Conservation (phyloP, 805 yeast species). For the Kuraishia molischiana region DNA sequence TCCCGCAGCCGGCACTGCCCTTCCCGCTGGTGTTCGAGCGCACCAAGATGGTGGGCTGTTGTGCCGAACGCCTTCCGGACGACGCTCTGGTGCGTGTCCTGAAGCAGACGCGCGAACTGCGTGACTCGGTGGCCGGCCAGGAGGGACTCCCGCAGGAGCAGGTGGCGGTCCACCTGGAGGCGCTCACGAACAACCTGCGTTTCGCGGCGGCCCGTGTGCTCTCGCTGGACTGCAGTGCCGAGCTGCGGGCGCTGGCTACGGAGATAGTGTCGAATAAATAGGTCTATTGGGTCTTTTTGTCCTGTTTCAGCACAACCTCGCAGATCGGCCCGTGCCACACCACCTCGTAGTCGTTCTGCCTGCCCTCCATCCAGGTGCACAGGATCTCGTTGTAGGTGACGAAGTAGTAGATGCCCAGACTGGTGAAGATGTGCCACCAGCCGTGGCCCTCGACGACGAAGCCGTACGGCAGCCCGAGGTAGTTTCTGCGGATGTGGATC, state of each 20-base stretch:
- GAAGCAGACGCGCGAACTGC: neutral
- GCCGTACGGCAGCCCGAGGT: constrained; percentile 76
- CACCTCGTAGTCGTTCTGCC: constrained; percentile 44
- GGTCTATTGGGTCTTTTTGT: constrained; percentile 6
- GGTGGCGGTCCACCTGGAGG: neutral
- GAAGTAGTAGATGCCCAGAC: constrained; percentile 81
- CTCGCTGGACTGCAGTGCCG: neutral
- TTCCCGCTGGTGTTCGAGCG: neutral
- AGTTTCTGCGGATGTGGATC: constrained; percentile 43
- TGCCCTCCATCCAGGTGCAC: constrained; percentile 53
- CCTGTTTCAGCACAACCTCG: constrained; percentile 27
- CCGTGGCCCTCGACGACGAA: constrained; percentile 85
- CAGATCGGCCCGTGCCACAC: constrained; percentile 51
- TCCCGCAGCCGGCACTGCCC: neutral
- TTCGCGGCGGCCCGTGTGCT: neutral
- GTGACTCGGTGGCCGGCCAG: neutral
- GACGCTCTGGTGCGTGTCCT: too few species aligned
- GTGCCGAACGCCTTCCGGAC: too few species aligned
- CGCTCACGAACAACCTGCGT: neutral
- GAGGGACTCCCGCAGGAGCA: neutral
- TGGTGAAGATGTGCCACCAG: constrained; percentile 94
- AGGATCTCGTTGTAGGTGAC: constrained; percentile 71
- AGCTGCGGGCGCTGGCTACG: neutral
- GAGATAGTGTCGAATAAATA: neutral
- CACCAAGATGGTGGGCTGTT: neutral